Percentiles rank a stretch among this genome's conserved stretches.
These are phyloP conservation scores for Oleoguttula mirabilis DNA, from an alignment of 495 filamentous ascomycete species.

Conservation along the genomic window DNA sequence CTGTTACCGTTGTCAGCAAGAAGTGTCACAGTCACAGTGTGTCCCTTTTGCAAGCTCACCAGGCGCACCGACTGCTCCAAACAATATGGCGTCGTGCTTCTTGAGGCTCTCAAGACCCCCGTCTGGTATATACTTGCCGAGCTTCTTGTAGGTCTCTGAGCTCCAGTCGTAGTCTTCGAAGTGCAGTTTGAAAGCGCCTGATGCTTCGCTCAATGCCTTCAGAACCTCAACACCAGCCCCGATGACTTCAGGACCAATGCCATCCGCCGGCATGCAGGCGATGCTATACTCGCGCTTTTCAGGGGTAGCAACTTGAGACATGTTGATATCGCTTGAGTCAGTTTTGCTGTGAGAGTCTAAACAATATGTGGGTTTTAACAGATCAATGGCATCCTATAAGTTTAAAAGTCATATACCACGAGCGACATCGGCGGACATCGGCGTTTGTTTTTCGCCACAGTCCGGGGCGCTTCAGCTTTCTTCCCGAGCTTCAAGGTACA, in stretches of 20 bases:
- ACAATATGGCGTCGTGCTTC: constrained; percentile 31
- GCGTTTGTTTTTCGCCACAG: no score
- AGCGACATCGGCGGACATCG: no score
- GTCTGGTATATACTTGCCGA: constrained; percentile 29
- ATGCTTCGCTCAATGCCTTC: constrained; percentile 21
- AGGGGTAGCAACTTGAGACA: constrained; percentile 3
- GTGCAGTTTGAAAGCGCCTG: constrained; percentile 24
- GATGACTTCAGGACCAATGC: constrained; percentile 32
- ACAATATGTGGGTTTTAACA: no score
- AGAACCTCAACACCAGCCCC: constrained; percentile 29
- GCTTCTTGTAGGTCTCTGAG: constrained; percentile 24
- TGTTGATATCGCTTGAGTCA: not conserved
- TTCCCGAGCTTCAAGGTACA: no score
- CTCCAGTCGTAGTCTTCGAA: constrained; percentile 32
- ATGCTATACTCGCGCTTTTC: constrained; percentile 18
- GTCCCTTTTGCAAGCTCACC: no score
- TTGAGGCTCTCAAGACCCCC: constrained; percentile 30
- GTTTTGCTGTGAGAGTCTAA: not conserved
- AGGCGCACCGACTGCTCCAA: constrained; percentile 32
- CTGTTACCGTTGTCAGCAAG: no score
- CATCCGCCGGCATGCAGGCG: constrained; percentile 32
- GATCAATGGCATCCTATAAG: not conserved
- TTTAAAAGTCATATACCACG: no score
- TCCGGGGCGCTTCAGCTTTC: no score
- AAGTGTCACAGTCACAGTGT: no score